Percentiles rank a stretch among this genome's conserved stretches.
Evolutionary conservation across 495 filamentous ascomycete species (phyloP).

Genomic region (Xylaria cubensis): DNA sequence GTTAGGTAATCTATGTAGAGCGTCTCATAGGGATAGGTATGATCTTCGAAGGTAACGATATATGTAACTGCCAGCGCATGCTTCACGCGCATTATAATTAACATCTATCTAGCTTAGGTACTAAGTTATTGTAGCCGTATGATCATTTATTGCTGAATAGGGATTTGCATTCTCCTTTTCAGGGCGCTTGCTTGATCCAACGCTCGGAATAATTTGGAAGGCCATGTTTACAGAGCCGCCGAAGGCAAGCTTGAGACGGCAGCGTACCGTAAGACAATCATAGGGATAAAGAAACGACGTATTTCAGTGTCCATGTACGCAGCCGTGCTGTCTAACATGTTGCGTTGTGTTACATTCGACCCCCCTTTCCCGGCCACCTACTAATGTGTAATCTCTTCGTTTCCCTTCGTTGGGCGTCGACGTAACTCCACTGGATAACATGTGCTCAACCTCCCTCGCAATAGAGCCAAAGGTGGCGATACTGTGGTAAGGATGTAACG

Average conservation of each 20-base stretch:
- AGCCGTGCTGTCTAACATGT: constrained; percentile 9
- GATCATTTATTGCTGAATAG: neutral
- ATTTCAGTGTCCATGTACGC: constrained; percentile 3
- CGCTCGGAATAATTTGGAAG: neutral
- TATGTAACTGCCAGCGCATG: neutral
- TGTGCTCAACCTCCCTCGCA: neutral
- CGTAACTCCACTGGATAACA: neutral
- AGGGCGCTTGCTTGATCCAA: neutral
- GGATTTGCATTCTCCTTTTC: neutral
- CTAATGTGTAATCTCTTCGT: neutral
- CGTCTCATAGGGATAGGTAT: neutral
- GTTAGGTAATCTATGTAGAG: neutral
- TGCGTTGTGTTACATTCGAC: constrained; percentile 11
- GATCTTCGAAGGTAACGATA: neutral
- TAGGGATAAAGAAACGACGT: constrained; percentile 9
- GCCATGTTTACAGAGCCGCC: neutral
- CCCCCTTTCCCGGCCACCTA: constrained; percentile 3
- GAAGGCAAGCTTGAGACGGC: neutral
- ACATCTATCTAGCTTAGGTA: neutral
- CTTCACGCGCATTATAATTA: neutral
- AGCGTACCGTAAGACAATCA: neutral
- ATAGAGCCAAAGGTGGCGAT: neutral
- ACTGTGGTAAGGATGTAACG: neutral
- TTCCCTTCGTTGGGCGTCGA: neutral
- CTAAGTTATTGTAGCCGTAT: neutral